Evolutionary conservation across 139 green algal species (phyloP).

Genomic region (Chlamydomonas schloesseri): DNA sequence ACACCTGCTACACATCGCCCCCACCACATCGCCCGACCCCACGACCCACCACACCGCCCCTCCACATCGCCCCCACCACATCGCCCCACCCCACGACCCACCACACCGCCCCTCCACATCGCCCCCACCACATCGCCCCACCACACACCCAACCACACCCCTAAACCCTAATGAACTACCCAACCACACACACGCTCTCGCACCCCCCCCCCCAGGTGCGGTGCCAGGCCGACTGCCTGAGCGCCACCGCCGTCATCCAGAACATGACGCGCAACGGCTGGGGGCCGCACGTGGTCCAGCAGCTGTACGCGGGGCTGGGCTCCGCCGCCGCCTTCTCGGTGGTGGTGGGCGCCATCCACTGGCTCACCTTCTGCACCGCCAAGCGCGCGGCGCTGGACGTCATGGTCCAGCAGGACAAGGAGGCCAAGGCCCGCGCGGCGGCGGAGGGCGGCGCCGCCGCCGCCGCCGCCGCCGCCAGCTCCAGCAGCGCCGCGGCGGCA

Average conservation of each 20-base stretch:
- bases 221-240: conserved; percentile 67
- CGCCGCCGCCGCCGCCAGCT: background rate
- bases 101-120: too few species aligned
- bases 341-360: conserved; percentile 62
- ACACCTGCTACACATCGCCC: too few species aligned
- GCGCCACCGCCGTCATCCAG: conserved; percentile 47
- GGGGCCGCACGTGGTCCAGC: background rate
- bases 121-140: too few species aligned
- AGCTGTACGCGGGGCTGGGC: conserved; percentile 52
- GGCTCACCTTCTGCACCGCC: conserved; percentile 45
- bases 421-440: background rate
- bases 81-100: background rate
- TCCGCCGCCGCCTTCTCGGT: conserved; percentile 60
- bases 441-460: background rate
- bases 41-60: too few species aligned
- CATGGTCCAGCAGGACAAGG: conserved; percentile 10
- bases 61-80: too few species aligned
- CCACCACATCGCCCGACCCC: too few species aligned
- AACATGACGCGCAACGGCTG: conserved; percentile 47
- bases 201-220: conserved; percentile 53
- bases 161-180: too few species aligned
- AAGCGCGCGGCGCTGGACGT: conserved; percentile 35
- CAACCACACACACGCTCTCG: too few species aligned
- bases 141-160: too few species aligned
- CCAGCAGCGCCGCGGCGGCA: background rate